A percentile compares a stretch with the other conserved stretches of the same genome.
These are phyloP conservation scores for Fomes fomentarius DNA, from an alignment of 1,284 basidiomycete genomes.

Conservation along the genomic window DNA sequence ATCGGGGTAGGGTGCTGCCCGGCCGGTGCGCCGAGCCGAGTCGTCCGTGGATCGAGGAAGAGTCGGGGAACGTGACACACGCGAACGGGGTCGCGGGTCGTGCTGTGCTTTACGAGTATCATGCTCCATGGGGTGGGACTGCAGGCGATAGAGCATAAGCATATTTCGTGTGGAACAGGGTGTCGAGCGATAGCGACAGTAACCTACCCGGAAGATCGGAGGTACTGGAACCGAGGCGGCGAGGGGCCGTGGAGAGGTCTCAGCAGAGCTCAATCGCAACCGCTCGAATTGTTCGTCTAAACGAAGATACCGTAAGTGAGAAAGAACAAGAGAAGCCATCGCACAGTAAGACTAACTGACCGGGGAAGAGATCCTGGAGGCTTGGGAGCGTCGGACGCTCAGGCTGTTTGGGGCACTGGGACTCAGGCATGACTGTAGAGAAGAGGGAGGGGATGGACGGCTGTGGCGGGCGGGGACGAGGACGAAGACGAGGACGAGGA, in stretches of 20 bases:
- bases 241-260: neutral
- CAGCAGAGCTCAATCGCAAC: neutral
- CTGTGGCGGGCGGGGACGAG: neutral
- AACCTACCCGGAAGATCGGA: neutral
- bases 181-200: neutral
- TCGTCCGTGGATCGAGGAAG: neutral
- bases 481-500: neutral
- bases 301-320: neutral
- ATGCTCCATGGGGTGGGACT: neutral
- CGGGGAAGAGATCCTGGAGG: slow-evolving; percentile 16
- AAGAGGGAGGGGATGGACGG: neutral
- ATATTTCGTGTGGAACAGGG: neutral
- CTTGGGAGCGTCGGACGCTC: slow-evolving; percentile 17
- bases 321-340: neutral
- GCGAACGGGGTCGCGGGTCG: neutral
- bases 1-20: neutral
- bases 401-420: slow-evolving; percentile 1
- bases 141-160: neutral
- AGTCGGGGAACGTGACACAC: neutral
- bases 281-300: slow-evolving; percentile 14
- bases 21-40: neutral
- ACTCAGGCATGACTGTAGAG: neutral
- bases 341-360: slow-evolving; percentile 3
- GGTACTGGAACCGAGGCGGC: neutral
- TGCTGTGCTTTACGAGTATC: neutral